Conservation (phyloP, 2,329 filamentous ascomycete species). For the Penicillium palitans region DNA sequence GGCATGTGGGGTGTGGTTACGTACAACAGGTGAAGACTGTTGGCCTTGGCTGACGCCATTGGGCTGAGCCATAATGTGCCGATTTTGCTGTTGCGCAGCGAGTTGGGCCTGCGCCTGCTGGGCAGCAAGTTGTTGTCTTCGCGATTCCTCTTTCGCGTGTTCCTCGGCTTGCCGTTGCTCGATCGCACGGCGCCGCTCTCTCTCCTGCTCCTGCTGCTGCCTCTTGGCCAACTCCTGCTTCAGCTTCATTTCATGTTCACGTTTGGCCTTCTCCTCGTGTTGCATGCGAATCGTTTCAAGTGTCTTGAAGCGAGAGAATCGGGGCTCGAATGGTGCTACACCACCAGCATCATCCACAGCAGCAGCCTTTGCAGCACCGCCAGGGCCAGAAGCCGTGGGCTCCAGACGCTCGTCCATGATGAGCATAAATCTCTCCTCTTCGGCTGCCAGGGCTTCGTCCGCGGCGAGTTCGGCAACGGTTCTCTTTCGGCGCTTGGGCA, state of each 20-base stretch:
- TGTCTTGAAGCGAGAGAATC: constrained; percentile 89
- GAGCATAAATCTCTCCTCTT: constrained; percentile 89
- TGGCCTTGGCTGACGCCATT: constrained; percentile 45
- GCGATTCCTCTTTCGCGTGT: constrained; percentile 42
- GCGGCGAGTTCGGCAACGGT: constrained; percentile 93
- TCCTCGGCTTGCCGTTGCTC: constrained; percentile 48
- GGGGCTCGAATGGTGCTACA: constrained; percentile 73
- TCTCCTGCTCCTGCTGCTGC: constrained; percentile 50
- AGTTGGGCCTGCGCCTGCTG: constrained; percentile 49
- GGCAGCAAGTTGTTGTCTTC: constrained; percentile 44
- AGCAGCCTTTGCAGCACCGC: constrained; percentile 60
- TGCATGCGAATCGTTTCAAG: constrained; percentile 80
- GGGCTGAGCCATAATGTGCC: constrained; percentile 52
- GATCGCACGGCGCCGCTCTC: constrained; percentile 49
- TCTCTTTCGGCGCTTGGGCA: constrained; percentile 85
- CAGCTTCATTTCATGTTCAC: constrained; percentile 49
- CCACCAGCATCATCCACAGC: constrained; percentile 73
- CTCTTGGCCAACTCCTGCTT: constrained; percentile 53
- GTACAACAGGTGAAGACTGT: constrained; percentile 50
- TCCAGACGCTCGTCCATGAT: constrained; percentile 81
- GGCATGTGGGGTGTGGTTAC: constrained; percentile 49
- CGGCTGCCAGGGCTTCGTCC: constrained; percentile 87
- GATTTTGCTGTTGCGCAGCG: constrained; percentile 50
- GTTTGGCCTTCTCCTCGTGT: constrained; percentile 66
- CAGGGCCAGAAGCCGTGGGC: constrained; percentile 58